Evolutionary conservation across 495 filamentous ascomycete genomes (phyloP).

Genomic region (Tuber borchii): DNA sequence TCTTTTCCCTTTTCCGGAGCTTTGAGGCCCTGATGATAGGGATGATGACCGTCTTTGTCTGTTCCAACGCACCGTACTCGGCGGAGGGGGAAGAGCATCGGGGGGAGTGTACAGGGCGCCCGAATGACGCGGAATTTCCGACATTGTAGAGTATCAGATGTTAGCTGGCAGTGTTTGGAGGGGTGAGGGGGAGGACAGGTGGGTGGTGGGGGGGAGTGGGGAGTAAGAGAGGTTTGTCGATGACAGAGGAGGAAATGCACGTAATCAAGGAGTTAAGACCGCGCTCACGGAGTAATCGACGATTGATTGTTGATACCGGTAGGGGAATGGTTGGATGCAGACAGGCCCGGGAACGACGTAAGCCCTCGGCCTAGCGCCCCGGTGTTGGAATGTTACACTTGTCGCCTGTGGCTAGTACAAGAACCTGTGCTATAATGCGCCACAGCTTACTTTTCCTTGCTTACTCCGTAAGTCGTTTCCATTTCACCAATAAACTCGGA

Average conservation of each 20-base stretch:
- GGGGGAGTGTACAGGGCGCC: constrained; percentile 37
- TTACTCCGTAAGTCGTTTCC: background rate
- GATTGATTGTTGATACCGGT: background rate
- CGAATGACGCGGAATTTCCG: constrained; percentile 40
- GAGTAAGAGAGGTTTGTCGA: background rate
- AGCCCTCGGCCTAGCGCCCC: background rate
- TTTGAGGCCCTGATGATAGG: constrained; percentile 15
- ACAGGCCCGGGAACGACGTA: background rate
- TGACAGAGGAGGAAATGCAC: background rate
- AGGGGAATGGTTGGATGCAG: background rate
- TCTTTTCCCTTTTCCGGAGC: constrained; percentile 5
- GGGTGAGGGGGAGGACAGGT: constrained; percentile 6
- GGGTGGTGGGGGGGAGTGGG: constrained; percentile 5
- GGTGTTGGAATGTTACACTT: background rate
- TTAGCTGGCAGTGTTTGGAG: constrained; percentile 1
- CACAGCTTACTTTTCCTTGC: background rate
- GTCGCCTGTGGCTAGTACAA: background rate
- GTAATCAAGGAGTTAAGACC: background rate
- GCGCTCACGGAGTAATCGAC: background rate
- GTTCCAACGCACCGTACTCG: constrained; percentile 23
- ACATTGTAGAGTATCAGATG: constrained; percentile 17
- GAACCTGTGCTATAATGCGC: background rate
- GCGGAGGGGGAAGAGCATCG: constrained; percentile 26
- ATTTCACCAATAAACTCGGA: background rate
- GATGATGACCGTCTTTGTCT: constrained; percentile 15